A percentile compares a stretch with the other conserved stretches of the same genome.
phyloP scores from a whole-genome alignment of 495 filamentous ascomycete genomes.

The Copromyces sp. region DNA sequence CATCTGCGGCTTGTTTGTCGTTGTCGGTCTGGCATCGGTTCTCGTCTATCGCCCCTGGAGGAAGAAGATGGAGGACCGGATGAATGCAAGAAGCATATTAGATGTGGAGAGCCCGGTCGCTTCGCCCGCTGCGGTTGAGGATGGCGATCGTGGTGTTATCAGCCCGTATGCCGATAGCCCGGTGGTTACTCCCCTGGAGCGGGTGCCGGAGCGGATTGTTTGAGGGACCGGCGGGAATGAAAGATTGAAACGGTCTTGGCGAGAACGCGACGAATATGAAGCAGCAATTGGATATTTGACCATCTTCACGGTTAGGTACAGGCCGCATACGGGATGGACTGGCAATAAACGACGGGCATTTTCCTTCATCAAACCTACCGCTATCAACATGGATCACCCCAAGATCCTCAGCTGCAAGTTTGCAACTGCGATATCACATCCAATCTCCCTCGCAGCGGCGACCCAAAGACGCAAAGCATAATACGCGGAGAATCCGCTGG shows the following conservation, averaged over 20 bases:
- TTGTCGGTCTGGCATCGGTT: slow-evolving; percentile 63
- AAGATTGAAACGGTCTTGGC: not conserved
- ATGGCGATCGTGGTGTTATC: not conserved
- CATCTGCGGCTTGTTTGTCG: slow-evolving; percentile 74
- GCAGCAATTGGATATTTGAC: not conserved
- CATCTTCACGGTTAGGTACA: not conserved
- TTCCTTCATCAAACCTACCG: not conserved
- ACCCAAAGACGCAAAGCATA: not conserved
- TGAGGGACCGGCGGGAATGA: not conserved
- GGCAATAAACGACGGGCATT: not conserved
- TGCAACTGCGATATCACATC: not conserved
- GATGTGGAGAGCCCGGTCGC: not conserved
- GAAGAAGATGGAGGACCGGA: slow-evolving; percentile 25
- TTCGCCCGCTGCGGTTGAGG: not conserved
- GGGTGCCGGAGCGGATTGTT: not conserved
- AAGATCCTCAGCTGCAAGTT: not conserved
- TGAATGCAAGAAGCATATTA: slow-evolving; percentile 1
- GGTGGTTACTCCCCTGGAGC: not conserved
- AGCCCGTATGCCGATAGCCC: not conserved
- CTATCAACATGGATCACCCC: not conserved
- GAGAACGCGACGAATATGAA: not conserved
- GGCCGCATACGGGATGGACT: not conserved
- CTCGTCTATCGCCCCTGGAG: slow-evolving; percentile 71
- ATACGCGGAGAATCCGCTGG: not conserved
- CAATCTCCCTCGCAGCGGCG: not conserved